phyloP scores from a whole-genome alignment of 2,329 filamentous ascomycete genomes.

The Falciphora oryzae region DNA sequence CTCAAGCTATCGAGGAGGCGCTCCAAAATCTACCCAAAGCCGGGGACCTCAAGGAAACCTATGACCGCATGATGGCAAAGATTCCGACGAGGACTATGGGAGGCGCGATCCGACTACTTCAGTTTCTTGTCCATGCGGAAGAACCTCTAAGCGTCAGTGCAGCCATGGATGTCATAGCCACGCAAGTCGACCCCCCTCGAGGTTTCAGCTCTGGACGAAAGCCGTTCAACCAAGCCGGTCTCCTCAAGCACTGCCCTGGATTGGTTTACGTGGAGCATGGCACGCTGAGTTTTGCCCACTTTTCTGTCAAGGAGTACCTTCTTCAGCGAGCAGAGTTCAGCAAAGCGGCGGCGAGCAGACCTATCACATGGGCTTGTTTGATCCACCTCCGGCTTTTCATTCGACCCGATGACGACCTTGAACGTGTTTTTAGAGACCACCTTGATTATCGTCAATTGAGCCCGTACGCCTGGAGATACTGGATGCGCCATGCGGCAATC shows the following conservation, averaged over 20 bases:
- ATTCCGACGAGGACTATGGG: not conserved
- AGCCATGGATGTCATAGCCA: conserved; percentile 1
- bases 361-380: not conserved
- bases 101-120: not conserved
- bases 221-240: not conserved
- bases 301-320: not conserved
- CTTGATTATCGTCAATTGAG: too few species aligned
- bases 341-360: not conserved
- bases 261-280: not conserved
- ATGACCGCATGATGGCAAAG: not conserved
- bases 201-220: not conserved
- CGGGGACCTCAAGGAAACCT: not conserved
- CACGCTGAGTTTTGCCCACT: not conserved
- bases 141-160: not conserved
- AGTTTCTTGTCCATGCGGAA: not conserved
- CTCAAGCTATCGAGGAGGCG: not conserved
- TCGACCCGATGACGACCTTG: not conserved
- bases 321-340: not conserved
- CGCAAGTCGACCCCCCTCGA: not conserved
- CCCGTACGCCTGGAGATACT: too few species aligned
- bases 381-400: not conserved
- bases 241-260: not conserved
- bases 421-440: too few species aligned
- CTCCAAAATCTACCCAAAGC: not conserved
- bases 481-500: not conserved